Conservation (phyloP, 2,329 filamentous ascomycete genomes). For the Sphaceloma murrayae region DNA sequence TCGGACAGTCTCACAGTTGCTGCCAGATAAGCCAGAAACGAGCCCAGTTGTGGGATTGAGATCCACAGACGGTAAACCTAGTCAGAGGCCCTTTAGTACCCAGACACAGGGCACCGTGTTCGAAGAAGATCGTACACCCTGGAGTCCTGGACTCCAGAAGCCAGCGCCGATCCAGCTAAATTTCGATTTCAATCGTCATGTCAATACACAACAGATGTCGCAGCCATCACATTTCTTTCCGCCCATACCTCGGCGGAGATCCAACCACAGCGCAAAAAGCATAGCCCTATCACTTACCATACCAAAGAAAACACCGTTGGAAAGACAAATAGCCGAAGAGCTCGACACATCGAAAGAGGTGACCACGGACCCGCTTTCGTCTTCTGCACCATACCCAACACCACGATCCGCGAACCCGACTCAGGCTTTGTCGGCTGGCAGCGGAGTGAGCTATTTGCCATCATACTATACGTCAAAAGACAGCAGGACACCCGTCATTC, state of each 20-base stretch:
- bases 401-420: constrained; percentile 15
- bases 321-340: not conserved
- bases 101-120: constrained; percentile 27
- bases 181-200: constrained; percentile 1
- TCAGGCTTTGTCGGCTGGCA: constrained; percentile 18
- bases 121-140: constrained; percentile 25
- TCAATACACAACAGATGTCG: not conserved
- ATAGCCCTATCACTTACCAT: constrained; percentile 9
- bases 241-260: not conserved
- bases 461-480: constrained; percentile 28
- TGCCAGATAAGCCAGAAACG: constrained; percentile 26
- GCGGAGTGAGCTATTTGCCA: constrained; percentile 22
- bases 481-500: constrained; percentile 22
- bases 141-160: constrained; percentile 12
- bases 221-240: not conserved
- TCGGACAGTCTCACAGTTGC: constrained; percentile 25
- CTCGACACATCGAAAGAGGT: not conserved
- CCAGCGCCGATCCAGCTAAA: constrained; percentile 17
- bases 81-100: constrained; percentile 18
- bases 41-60: too few species aligned
- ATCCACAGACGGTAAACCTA: not conserved
- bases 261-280: not conserved
- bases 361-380: not conserved
- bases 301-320: constrained; percentile 15
- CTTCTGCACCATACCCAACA: not conserved